These are phyloP conservation scores for Hyaloscypha bicolor DNA, from an alignment of 495 filamentous ascomycete genomes.

Conservation along the genomic window DNA sequence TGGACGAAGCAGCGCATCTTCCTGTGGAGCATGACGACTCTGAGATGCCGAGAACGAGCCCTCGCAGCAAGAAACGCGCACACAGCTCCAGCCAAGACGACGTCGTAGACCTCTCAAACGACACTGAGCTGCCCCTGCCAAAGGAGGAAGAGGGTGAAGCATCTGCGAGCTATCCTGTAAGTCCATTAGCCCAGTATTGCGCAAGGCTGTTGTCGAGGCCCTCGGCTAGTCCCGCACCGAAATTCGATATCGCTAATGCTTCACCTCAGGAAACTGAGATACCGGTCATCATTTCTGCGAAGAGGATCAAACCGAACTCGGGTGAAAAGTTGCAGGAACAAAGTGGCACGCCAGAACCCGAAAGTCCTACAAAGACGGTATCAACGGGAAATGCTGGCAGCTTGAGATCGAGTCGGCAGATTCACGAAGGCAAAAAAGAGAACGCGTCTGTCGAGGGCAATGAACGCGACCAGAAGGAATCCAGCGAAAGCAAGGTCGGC, in stretches of 20 bases:
- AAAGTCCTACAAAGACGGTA: conserved; percentile 2
- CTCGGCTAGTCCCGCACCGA: conserved; percentile 16
- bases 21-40: conserved; percentile 3
- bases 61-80: not conserved
- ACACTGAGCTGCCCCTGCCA: not conserved
- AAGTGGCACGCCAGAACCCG: not conserved
- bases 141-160: not conserved
- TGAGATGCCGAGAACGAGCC: not conserved
- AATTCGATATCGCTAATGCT: conserved; percentile 16
- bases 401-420: not conserved
- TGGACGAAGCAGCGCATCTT: not conserved
- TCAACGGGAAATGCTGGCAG: not conserved
- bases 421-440: not conserved
- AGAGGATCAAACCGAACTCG: conserved; percentile 15
- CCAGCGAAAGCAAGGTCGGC: not conserved
- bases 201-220: not conserved
- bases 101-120: not conserved
- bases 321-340: not conserved
- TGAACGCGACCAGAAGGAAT: not conserved
- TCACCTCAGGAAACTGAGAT: conserved; percentile 15
- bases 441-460: not conserved
- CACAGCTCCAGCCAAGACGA: not conserved
- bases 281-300: conserved; percentile 8
- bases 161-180: not conserved
- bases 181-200: not conserved